These are phyloP conservation scores for Colletotrichum sidae DNA, from an alignment of 2,329 filamentous ascomycete species.

Conservation along the genomic window DNA sequence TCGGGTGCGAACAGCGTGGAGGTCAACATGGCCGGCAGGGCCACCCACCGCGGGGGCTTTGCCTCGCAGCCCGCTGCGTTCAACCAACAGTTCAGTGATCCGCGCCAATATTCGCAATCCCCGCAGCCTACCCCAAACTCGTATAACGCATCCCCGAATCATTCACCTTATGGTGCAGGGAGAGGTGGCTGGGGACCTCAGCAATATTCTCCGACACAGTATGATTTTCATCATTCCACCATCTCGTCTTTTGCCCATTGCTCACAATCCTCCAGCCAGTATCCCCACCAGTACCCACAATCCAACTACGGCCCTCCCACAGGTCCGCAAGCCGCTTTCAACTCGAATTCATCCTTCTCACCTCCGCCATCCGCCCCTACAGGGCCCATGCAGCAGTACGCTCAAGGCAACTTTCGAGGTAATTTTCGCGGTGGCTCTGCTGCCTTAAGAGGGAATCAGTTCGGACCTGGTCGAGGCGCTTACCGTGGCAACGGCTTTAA, in stretches of 20 bases:
- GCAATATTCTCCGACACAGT: conserved; percentile 53
- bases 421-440: conserved; percentile 60
- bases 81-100: conserved; percentile 47
- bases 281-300: conserved; percentile 70
- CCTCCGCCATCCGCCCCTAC: conserved; percentile 68
- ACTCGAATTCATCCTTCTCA: conserved; percentile 58
- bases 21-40: conserved; percentile 49
- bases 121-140: conserved; percentile 67
- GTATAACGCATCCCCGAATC: conserved; percentile 67
- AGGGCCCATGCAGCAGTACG: conserved; percentile 67
- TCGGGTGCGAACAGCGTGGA: conserved; percentile 50
- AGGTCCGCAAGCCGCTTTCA: conserved; percentile 66
- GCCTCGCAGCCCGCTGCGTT: conserved; percentile 47
- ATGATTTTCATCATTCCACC: conserved; percentile 29
- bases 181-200: conserved; percentile 64
- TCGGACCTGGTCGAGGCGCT: conserved; percentile 60
- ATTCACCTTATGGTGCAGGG: conserved; percentile 68
- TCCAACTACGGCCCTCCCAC: conserved; percentile 64
- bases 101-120: conserved; percentile 66
- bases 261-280: conserved; percentile 61
- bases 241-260: background rate
- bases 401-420: conserved; percentile 57
- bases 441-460: conserved; percentile 71
- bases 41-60: conserved; percentile 47
- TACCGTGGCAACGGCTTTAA: conserved; percentile 72